Base-by-base conservation (phyloP, 2,329 filamentous ascomycete genomes). In the Penicillium sp. region DNA sequence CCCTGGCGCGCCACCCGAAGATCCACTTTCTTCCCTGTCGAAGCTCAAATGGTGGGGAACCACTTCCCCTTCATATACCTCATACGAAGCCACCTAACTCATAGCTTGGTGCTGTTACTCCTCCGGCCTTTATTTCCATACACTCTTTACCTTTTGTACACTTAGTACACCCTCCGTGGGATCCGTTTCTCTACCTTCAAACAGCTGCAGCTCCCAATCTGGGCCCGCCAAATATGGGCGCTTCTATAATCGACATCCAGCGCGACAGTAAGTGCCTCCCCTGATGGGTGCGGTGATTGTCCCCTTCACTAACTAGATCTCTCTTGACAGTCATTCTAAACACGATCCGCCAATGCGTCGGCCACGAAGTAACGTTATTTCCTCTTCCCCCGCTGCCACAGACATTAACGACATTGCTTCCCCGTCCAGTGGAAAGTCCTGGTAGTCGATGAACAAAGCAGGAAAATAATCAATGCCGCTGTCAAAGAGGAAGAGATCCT, bases 401-500 rank as follows among this genome's bases (percentile, higher is more conserved):
- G 63, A 66, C 48, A 65, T 67, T 68, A 60, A 73, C 62, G 48
- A 55, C 57, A 59, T 23, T 27, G 37, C 18, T 31, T 53, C 50
- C 52, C 23, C 63, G 58, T 65, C 51, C 64, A 97, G 92, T 99
- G 94, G 94, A 99, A 97, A 84, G 90, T 97, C 64, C 80, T 99
- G 65, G 88, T 99, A 51, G 81, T 97, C 67, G 94, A 99, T 77
- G 87, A 90, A 64, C 82, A 81, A 54, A 92, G 90, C 72, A 87
- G 88, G 73, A 92, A 89, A 74, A 84, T 99, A 66, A 83, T 99
- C 67, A 88, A 96, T 76, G 96, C 93, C 80, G 89, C 90, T 45
- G 85, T 93, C 72, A 93, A 91, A 69, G 89, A 97, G 79, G 93
- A 99, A 84, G 91, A 97, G 69, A 95, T 99, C 64, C 88, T 99